A percentile compares a stretch with the other conserved stretches of the same genome.
Conservation (phyloP, 2,329 filamentous ascomycete species). For the Catunica adiposa region DNA sequence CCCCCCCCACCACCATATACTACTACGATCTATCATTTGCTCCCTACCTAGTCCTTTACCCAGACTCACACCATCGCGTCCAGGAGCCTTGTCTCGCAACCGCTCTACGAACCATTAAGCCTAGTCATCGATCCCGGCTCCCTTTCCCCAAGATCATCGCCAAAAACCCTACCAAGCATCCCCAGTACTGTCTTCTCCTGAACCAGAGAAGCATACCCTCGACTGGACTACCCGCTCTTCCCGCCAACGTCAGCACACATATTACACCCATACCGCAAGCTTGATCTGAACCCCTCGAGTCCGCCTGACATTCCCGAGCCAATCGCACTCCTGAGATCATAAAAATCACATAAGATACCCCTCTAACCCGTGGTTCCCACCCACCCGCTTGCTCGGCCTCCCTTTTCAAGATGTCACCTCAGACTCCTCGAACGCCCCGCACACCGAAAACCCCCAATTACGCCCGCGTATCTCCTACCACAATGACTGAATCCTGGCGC, state of each 20-base stretch:
- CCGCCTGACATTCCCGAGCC: background rate
- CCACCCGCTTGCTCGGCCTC: background rate
- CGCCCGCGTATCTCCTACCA: slow-evolving; percentile 3
- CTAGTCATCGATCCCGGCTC: background rate
- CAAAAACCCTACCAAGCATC: background rate
- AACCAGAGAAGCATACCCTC: background rate
- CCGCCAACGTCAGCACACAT: background rate
- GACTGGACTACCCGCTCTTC: background rate
- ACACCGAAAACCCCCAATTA: slow-evolving; percentile 4
- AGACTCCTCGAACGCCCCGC: background rate
- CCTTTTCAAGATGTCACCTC: background rate
- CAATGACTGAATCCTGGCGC: slow-evolving; percentile 39
- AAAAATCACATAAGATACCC: background rate
- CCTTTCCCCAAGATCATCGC: background rate
- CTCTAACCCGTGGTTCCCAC: background rate
- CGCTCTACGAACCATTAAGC: background rate
- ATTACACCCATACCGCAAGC: background rate
- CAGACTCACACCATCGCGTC: background rate
- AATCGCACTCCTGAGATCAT: background rate
- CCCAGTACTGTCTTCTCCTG: background rate
- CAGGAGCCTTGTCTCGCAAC: background rate
- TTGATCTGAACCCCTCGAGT: background rate
- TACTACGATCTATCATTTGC: background rate
- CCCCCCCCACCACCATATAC: background rate
- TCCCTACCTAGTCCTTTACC: background rate